Base-by-base conservation (phyloP, 2,329 filamentous ascomycete genomes). In the Penicillium sp. region DNA sequence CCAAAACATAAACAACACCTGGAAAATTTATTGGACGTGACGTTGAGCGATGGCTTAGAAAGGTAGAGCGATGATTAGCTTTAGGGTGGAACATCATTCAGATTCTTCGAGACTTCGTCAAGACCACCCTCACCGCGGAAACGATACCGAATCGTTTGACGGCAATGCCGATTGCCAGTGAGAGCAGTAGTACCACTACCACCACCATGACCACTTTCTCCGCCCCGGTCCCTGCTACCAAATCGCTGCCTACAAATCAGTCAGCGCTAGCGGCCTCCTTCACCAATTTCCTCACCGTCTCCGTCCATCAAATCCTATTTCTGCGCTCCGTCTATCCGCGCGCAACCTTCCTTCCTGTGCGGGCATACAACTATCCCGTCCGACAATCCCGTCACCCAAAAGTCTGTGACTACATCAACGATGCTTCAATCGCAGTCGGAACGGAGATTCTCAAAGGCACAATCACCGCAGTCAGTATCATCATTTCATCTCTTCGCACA, bases 221-320 rank as follows among this genome's bases (percentile, higher is more conserved):
- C 49, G 64, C 69, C 43, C 64, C 71, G 44, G 62, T 72, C 49
- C 69, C 65, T 53, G 66, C 66, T 52, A 69, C 71, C 51, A 63
- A 62, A 56, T 68, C 67, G 53, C 60, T 73, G 42, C 69, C 76
- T 47, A 73, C 75, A 52, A 77, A 72, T 40, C 72, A 81, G 72
- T 62, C 77, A 66, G 66, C 73, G 45, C 80, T 90, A 57, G 77
- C 90, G 56, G 71, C 75, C 50, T 80, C 83, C 45, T 90, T 95
- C 70, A 80, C 79, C 54, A 80, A 83, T 63, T 95, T 95, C 72
- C 79, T 95, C 49, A 87, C 83, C 53, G 82, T 91, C 54, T 80
- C 86, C 60, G 81, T 91, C 56, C 90, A 96, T 75, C 87, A 88
- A 52, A 83, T 96, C 61, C 81, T 95, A 58, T 91, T 83, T 74